Evolutionary conservation across 768 basidiomycete species (phyloP).

Genomic region (Cystobasidium ongulense): DNA sequence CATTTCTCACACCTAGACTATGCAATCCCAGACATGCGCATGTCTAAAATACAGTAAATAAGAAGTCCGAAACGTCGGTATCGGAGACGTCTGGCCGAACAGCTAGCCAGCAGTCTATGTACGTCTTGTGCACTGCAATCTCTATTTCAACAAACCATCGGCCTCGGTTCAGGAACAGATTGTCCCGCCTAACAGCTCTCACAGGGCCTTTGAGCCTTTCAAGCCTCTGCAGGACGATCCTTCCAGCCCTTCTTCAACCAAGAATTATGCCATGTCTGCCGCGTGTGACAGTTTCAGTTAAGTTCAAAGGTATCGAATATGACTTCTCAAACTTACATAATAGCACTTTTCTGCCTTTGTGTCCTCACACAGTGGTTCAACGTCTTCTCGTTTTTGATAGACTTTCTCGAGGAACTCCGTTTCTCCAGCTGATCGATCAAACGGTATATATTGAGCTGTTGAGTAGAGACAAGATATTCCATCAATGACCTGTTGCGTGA

Average conservation of each 20-base stretch:
- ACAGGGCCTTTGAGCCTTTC: no score
- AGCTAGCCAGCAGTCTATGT: no score
- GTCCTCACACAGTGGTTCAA: constrained; percentile 26
- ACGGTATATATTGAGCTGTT: constrained; percentile 22
- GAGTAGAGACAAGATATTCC: not conserved
- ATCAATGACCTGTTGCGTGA: constrained; percentile 6
- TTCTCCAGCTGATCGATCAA: constrained; percentile 23
- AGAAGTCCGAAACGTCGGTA: no score
- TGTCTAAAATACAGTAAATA: no score
- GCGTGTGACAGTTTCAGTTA: not conserved
- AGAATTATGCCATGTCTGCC: constrained; percentile 28
- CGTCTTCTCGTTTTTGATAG: constrained; percentile 16
- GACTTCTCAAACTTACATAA: not conserved
- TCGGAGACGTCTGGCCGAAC: no score
- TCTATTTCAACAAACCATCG: no score
- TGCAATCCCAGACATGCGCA: no score
- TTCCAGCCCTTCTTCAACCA: constrained; percentile 23
- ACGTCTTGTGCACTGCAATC: no score
- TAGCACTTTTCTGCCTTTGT: constrained; percentile 25
- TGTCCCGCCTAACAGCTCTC: no score
- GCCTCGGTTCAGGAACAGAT: no score
- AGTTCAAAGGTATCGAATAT: not conserved
- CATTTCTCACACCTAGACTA: no score
- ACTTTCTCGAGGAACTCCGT: constrained; percentile 26
- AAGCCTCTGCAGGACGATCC: constrained; percentile 6